phyloP scores from a whole-genome alignment of 1,284 basidiomycete species.

The Quambalaria eucalypti region DNA sequence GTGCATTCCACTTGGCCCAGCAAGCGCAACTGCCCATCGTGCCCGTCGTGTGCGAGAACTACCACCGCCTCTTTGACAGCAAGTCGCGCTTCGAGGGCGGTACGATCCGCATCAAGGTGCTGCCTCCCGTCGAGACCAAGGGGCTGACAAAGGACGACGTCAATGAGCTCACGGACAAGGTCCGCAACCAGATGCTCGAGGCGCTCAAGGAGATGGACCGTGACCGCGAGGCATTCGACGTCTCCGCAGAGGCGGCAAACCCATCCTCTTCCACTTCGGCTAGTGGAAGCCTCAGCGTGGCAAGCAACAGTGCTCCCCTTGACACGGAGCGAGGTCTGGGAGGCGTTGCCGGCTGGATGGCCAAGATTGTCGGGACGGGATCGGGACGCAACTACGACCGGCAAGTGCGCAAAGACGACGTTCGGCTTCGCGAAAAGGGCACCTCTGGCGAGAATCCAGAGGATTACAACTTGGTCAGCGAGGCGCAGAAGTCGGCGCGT shows the following conservation, averaged over 20 bases:
- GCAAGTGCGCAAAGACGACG: constrained; percentile 10
- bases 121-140: constrained; percentile 66
- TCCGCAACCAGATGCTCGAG: constrained; percentile 64
- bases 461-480: constrained; percentile 25
- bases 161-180: constrained; percentile 56
- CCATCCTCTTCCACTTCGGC: constrained; percentile 6
- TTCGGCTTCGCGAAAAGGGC: constrained; percentile 13
- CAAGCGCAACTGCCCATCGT: constrained; percentile 67
- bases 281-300: constrained; percentile 5
- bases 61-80: constrained; percentile 68
- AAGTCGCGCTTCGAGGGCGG: constrained; percentile 69
- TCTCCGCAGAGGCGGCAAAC: constrained; percentile 1
- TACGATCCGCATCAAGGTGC: constrained; percentile 67
- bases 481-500: constrained; percentile 3
- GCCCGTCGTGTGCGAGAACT: constrained; percentile 89
- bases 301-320: neutral
- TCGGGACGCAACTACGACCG: constrained; percentile 4
- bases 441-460: constrained; percentile 16
- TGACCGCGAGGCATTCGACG: constrained; percentile 8
- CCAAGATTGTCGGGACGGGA: constrained; percentile 14
- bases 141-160: constrained; percentile 62
- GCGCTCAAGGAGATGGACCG: constrained; percentile 49
- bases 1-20: constrained; percentile 90
- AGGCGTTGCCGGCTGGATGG: constrained; percentile 18
- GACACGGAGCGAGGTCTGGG: constrained; percentile 16